Evolutionary conservation across 2,329 filamentous ascomycete genomes (phyloP).

Genomic region (Davidsoniella virescens): DNA sequence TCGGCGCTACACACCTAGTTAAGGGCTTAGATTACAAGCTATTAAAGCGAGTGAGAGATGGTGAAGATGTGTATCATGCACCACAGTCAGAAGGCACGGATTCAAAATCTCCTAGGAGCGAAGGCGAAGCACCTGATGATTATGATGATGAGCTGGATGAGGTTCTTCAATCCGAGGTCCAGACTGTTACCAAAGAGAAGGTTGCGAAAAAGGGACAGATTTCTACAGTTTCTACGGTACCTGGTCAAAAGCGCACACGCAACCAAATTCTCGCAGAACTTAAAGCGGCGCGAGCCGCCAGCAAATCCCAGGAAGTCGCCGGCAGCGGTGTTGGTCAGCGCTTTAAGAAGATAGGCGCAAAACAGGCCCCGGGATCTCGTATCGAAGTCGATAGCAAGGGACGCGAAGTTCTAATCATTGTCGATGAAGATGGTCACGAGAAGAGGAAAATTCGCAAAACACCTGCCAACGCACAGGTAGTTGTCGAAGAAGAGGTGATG

Average conservation of each 20-base stretch:
- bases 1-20: slow-evolving; percentile 68
- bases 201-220: slow-evolving; percentile 40
- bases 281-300: slow-evolving; percentile 45
- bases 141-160: slow-evolving; percentile 49
- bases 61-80: slow-evolving; percentile 47
- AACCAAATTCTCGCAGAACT: slow-evolving; percentile 52
- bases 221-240: slow-evolving; percentile 32
- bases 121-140: slow-evolving; percentile 41
- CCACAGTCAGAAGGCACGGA: slow-evolving; percentile 17
- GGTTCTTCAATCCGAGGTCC: slow-evolving; percentile 38
- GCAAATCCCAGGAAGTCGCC: slow-evolving; percentile 30
- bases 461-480: slow-evolving; percentile 20
- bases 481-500: slow-evolving; percentile 22
- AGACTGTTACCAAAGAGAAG: slow-evolving; percentile 34
- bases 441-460: slow-evolving; percentile 41
- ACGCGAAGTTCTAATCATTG: slow-evolving; percentile 46
- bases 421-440: slow-evolving; percentile 50
- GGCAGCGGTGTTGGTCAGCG: slow-evolving; percentile 38
- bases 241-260: slow-evolving; percentile 45
- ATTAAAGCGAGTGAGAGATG: slow-evolving; percentile 49
- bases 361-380: slow-evolving; percentile 35
- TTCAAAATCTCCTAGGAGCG: slow-evolving; percentile 22
- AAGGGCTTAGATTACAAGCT: slow-evolving; percentile 84
- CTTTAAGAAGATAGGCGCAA: slow-evolving; percentile 49
- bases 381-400: slow-evolving; percentile 46